Evolutionary conservation across 179 eudicot species (phyloP).

Genomic region (Camellia oleifera): DNA sequence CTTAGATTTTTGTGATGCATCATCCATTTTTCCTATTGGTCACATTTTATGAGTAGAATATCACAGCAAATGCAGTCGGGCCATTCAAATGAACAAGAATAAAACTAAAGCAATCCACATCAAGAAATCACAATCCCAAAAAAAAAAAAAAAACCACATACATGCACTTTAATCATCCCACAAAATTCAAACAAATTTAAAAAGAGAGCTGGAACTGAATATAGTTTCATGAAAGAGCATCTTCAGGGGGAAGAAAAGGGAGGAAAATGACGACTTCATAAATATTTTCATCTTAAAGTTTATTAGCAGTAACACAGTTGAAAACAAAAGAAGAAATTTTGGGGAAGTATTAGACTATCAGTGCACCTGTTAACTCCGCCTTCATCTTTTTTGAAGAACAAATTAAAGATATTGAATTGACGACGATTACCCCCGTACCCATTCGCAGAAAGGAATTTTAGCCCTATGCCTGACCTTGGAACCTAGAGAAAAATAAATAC

Average conservation of each 20-base stretch:
- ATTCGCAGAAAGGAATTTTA: constrained; percentile 26
- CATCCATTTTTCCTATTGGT: not conserved
- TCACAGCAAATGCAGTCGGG: not conserved
- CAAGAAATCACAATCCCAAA: not conserved
- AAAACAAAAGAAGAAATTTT: no score
- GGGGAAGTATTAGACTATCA: no score
- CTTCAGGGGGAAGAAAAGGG: not conserved
- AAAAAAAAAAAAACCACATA: not conserved
- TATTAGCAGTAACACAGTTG: not conserved
- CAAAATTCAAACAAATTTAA: not conserved
- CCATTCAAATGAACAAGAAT: not conserved
- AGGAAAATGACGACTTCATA: not conserved
- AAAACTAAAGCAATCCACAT: not conserved
- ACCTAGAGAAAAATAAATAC: constrained; percentile 14
- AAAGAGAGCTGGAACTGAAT: not conserved
- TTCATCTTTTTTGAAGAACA: constrained; percentile 66
- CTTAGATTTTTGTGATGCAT: not conserved
- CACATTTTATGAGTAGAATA: not conserved
- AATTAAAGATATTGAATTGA: constrained; percentile 66
- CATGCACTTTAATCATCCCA: no score
- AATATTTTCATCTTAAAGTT: not conserved
- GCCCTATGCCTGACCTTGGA: constrained; percentile 33
- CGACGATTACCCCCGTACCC: constrained; percentile 38
- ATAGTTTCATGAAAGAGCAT: not conserved
- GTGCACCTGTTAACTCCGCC: constrained; percentile 65